Base-by-base conservation (phyloP, 192 early-diverging fungal species). In the Coemansia sp. region DNA sequence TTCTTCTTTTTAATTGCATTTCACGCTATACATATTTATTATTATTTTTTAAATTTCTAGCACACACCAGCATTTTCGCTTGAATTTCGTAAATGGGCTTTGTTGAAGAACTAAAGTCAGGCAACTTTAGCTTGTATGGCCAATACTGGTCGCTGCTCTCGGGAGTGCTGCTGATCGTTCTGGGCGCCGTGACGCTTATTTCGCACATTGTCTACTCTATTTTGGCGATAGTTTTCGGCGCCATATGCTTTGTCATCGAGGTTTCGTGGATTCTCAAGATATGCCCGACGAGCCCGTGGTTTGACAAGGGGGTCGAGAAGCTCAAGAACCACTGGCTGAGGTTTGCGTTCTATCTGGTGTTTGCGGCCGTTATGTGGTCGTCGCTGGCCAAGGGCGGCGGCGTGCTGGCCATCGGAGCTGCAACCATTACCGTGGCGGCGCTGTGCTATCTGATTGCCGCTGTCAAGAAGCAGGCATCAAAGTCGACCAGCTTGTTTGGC, bases 301-400 rank as follows among this genome's bases (percentile, higher is more conserved):
- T 79, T 22, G 65, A 79, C 60, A 61, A 62, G 25, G 61, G 39
- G 22, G 68, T 79, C 28, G 64, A 61, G 25, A 71, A 64, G 10
- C 56, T 79, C 51, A 73, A 74, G 61, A 79, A 74, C 64, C 77
- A 79, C 60, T 79, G 77, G 77, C 64, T 68, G 58, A 67, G 77
- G 61, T 74, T 74, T 62, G 27, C 66, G n/a, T 64, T 67, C 4
- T 79, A 79, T 24, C 55, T 79, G 30, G 62, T 70, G n/a, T 82
- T 82, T 72, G 71, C 81, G 1, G 59, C 65, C 11, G 66, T 82
- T 28, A 82, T 78, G 74, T 82, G 81, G 81, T 67, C 81, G 39
- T 82, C 81, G 55, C 55, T 82, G 57, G 67, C 81, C 6, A 67
- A 74, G 52, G 61, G 67, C 63, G 69, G 74, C 34, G 69, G 74